Conservation (phyloP, 2,329 filamentous ascomycete genomes). For the Ophioceras dolichostomum region DNA sequence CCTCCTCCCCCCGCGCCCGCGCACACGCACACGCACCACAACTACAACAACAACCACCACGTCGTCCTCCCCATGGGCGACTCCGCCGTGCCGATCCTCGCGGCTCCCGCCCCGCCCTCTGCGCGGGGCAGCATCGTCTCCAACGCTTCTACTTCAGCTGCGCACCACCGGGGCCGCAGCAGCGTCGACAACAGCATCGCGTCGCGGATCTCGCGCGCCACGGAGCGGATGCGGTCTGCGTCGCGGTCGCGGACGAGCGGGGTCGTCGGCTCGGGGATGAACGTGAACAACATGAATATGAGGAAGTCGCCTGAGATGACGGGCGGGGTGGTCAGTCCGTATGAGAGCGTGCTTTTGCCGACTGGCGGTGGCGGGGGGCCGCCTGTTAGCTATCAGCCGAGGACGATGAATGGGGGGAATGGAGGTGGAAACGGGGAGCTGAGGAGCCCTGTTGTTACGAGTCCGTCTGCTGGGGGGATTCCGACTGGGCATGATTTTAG, state of each 20-base stretch:
- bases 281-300: too few relatives aligned
- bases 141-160: too few relatives aligned
- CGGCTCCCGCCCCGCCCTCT: constrained; percentile 29
- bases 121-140: not conserved
- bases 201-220: constrained; percentile 42
- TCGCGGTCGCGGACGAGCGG: constrained; percentile 37
- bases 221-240: constrained; percentile 47
- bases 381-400: constrained; percentile 23
- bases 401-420: too few relatives aligned
- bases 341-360: constrained; percentile 32
- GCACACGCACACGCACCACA: too few relatives aligned
- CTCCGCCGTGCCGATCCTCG: constrained; percentile 29
- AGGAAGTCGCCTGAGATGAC: constrained; percentile 24
- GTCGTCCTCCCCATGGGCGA: constrained; percentile 22
- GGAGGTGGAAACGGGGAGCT: too few relatives aligned
- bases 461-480: too few relatives aligned
- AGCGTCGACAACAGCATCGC: constrained; percentile 38
- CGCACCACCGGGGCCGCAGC: constrained; percentile 48
- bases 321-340: constrained; percentile 15
- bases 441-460: too few relatives aligned
- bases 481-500: too few relatives aligned
- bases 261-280: constrained; percentile 14
- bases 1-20: too few relatives aligned
- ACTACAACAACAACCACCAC: too few relatives aligned
- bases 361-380: constrained; percentile 22